These are phyloP conservation scores for Eucalyptus grandis DNA, from an alignment of 345 rosid species.

Conservation along the genomic window DNA sequence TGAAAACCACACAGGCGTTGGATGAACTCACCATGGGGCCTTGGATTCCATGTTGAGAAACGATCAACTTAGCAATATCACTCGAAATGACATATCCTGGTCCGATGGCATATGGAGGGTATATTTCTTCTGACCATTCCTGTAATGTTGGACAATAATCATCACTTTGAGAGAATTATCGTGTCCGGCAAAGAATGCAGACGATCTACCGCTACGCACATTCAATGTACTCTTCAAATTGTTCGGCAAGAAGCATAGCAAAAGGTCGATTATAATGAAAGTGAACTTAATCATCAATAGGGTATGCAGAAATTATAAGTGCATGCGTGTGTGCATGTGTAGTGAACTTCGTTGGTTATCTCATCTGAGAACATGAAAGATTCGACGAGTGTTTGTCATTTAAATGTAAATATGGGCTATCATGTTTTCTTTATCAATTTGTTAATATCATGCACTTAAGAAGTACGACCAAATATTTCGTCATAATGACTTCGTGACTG, in stretches of 20 bases:
- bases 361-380: neutral
- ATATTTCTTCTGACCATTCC: constrained; percentile 89
- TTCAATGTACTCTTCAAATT: neutral
- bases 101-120: constrained; percentile 93
- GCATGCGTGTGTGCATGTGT: neutral
- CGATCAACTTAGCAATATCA: constrained; percentile 55
- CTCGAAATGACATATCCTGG: constrained; percentile 84
- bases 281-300: neutral
- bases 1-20: neutral
- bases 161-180: neutral
- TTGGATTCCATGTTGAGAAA: constrained; percentile 44
- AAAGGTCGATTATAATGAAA: neutral
- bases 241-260: neutral
- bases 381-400: neutral
- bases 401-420: neutral
- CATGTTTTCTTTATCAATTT: neutral
- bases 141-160: constrained; percentile 21
- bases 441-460: neutral
- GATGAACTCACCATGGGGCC: constrained; percentile 57
- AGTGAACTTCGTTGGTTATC: neutral
- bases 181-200: neutral
- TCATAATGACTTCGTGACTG: neutral
- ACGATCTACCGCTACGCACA: neutral
- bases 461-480: neutral
- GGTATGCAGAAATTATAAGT: neutral